A percentile compares a stretch with the other conserved stretches of the same genome.
Evolutionary conservation across 257 asterid species (phyloP).

Genomic region (Solanum arcanum): DNA sequence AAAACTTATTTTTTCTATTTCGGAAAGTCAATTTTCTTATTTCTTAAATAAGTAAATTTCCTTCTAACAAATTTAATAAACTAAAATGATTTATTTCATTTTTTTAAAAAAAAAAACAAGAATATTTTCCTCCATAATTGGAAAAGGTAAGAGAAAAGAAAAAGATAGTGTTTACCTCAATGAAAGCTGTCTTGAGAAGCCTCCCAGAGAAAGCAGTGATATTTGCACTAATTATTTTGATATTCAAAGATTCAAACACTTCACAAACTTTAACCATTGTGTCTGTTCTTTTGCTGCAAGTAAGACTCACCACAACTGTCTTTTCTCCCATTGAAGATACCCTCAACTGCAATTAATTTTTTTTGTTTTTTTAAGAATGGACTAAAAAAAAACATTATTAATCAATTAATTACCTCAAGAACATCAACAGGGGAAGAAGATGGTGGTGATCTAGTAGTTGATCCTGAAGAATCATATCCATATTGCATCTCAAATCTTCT

Average conservation of each 20-base stretch:
- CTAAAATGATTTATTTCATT: not conserved
- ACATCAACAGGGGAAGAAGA: constrained; percentile 44
- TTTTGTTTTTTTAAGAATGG: not conserved
- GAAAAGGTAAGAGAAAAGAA: not conserved
- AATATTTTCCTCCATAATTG: not conserved
- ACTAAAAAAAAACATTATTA: no score
- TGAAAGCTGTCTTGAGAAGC: constrained; percentile 55
- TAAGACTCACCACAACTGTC: constrained; percentile 61
- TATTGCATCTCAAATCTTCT: constrained; percentile 24
- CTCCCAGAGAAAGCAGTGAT: constrained; percentile 57
- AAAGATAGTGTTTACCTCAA: constrained; percentile 40
- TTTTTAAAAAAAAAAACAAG: not conserved
- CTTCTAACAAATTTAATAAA: not conserved
- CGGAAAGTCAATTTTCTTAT: not conserved
- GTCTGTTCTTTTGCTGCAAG: constrained; percentile 62
- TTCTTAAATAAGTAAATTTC: not conserved
- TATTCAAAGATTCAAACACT: constrained; percentile 62
- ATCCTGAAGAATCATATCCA: constrained; percentile 15
- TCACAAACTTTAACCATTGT: constrained; percentile 74
- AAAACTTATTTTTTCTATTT: not conserved
- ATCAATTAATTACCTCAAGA: constrained; percentile 41
- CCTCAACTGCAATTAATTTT: constrained; percentile 36
- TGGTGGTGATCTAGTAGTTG: not conserved
- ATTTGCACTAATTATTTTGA: constrained; percentile 62
- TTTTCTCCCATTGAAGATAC: constrained; percentile 58